phyloP scores from a whole-genome alignment of 2,329 filamentous ascomycete genomes.

The Fusarium albosuccineum region DNA sequence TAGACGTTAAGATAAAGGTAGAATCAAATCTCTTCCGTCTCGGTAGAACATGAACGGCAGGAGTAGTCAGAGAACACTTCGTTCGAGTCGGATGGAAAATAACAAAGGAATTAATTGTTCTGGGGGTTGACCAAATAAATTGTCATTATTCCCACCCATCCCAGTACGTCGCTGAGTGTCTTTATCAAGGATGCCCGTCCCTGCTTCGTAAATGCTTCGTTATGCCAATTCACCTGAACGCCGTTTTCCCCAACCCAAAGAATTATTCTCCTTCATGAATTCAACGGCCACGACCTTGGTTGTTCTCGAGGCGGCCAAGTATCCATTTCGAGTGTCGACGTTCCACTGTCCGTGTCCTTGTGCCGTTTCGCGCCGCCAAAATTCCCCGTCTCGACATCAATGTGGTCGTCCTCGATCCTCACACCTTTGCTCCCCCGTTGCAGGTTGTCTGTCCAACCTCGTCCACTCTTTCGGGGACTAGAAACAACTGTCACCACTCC shows the following conservation, averaged over 20 bases:
- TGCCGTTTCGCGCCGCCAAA: conserved; percentile 28
- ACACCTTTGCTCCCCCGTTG: conserved; percentile 41
- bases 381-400: conserved; percentile 34
- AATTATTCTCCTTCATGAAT: conserved; percentile 17
- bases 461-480: conserved; percentile 25
- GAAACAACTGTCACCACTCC: conserved; percentile 32
- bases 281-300: conserved; percentile 35
- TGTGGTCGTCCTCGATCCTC: conserved; percentile 42
- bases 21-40: not conserved
- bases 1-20: not conserved
- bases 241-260: conserved; percentile 12
- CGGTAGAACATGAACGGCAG: not conserved
- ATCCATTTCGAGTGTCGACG: conserved; percentile 42
- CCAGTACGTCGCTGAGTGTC: conserved; percentile 1
- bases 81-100: not conserved
- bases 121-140: conserved; percentile 1
- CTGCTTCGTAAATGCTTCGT: conserved; percentile 13
- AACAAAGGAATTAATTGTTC: conserved; percentile 6
- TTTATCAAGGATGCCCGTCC: not conserved
- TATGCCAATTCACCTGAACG: conserved; percentile 20
- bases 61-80: not conserved
- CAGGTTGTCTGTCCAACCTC: conserved; percentile 38
- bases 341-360: conserved; percentile 35
- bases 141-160: conserved; percentile 12
- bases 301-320: conserved; percentile 39